phyloP scores from a whole-genome alignment of 768 basidiomycete species.

The Tylopilus felleus region DNA sequence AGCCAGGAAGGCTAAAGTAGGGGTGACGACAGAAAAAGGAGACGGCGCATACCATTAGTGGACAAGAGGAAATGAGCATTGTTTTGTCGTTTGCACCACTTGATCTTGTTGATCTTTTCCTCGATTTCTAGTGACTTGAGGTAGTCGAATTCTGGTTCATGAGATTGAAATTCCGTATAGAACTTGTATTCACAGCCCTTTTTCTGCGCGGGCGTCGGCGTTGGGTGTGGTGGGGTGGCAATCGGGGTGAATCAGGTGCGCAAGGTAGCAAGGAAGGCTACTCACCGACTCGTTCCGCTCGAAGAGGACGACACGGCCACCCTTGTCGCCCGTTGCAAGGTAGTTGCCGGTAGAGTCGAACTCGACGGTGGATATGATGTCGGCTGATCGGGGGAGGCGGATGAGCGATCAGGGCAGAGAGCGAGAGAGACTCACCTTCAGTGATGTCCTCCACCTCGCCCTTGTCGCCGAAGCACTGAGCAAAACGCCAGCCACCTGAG shows the following conservation, averaged over 20 bases:
- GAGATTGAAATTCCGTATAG: slow-evolving; percentile 99
- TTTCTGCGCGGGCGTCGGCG: slow-evolving; percentile 57
- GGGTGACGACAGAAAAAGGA: not conserved
- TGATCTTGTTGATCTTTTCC: slow-evolving; percentile 99
- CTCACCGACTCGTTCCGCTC: slow-evolving; percentile 96
- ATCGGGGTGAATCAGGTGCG: slow-evolving; percentile 35
- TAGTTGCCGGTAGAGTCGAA: slow-evolving; percentile 99
- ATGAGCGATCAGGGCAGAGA: slow-evolving; percentile 14
- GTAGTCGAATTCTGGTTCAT: slow-evolving; percentile 99
- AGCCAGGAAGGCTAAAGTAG: slow-evolving; percentile 1
- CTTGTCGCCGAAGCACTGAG: slow-evolving; percentile 99
- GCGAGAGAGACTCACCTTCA: slow-evolving; percentile 63
- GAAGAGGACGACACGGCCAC: slow-evolving; percentile 96
- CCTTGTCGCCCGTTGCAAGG: slow-evolving; percentile 99
- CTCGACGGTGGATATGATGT: slow-evolving; percentile 99
- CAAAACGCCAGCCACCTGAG: slow-evolving; percentile 95
- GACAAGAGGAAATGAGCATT: slow-evolving; percentile 95
- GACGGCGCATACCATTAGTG: slow-evolving; percentile 74
- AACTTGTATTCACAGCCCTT: slow-evolving; percentile 99
- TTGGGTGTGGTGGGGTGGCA: slow-evolving; percentile 12
- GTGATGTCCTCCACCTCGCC: slow-evolving; percentile 99
- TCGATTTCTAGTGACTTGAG: slow-evolving; percentile 99
- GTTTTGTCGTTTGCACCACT: slow-evolving; percentile 99
- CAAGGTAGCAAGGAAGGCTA: slow-evolving; percentile 13
- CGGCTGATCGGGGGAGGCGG: slow-evolving; percentile 57